Evolutionary conservation across 1,139 yeast species (phyloP).

Genomic region (Wickerhamomyces sp.): DNA sequence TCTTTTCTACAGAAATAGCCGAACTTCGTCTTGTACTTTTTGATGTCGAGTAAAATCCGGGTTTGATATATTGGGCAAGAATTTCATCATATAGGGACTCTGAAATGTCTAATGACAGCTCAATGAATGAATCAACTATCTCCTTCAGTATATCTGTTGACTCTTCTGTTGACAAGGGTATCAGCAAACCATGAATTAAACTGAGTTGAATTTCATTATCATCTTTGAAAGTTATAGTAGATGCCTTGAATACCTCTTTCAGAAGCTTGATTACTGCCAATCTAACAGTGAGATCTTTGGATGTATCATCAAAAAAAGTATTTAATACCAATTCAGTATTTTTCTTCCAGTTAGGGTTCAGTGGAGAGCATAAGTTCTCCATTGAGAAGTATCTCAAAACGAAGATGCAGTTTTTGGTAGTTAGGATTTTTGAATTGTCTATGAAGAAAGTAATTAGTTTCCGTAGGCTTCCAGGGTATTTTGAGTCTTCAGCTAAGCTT

Average conservation of each 20-base stretch:
- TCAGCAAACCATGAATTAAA: slow-evolving; percentile 24
- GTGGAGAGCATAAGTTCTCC: slow-evolving; percentile 50
- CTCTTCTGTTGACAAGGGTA: slow-evolving; percentile 15
- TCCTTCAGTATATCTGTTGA: slow-evolving; percentile 35
- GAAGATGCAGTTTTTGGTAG: slow-evolving; percentile 35
- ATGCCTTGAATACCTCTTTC: slow-evolving; percentile 37
- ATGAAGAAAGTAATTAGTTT: slow-evolving; percentile 42
- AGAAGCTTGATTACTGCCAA: slow-evolving; percentile 40
- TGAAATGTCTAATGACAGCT: slow-evolving; percentile 28
- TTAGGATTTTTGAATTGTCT: slow-evolving; percentile 33
- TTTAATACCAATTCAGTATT: slow-evolving; percentile 37
- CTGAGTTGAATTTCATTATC: slow-evolving; percentile 30
- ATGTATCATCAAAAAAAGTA: slow-evolving; percentile 38
- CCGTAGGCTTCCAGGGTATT: slow-evolving; percentile 43
- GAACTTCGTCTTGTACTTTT: slow-evolving; percentile 23
- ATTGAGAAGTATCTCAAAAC: slow-evolving; percentile 44
- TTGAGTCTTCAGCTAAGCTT: slow-evolving; percentile 32
- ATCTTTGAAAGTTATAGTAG: slow-evolving; percentile 22
- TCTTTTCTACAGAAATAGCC: slow-evolving; percentile 4
- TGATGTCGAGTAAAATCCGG: slow-evolving; percentile 12
- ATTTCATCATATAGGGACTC: slow-evolving; percentile 26
- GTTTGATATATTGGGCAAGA: slow-evolving; percentile 17
- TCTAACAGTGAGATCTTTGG: slow-evolving; percentile 33
- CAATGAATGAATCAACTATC: slow-evolving; percentile 31
- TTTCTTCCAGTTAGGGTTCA: slow-evolving; percentile 50